A percentile compares a stretch with the other conserved stretches of the same genome.
Conservation (phyloP, 2,329 filamentous ascomycete genomes). For the Aspergillus candidus region DNA sequence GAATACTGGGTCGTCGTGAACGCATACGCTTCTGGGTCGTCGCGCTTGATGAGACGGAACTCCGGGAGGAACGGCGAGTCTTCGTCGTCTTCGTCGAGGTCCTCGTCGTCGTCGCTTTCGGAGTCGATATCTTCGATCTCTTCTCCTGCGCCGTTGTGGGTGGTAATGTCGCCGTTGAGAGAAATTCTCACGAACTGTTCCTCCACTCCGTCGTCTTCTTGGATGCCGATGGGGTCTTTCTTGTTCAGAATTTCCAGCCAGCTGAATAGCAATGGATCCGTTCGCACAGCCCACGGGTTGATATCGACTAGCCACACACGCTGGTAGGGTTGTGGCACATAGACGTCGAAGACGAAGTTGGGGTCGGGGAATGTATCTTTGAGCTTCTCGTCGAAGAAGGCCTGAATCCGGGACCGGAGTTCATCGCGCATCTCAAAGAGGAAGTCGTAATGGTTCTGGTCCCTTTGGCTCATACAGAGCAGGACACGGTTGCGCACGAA, state of each 20-base stretch:
- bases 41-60: constrained; percentile 71
- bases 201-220: constrained; percentile 25
- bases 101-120: constrained; percentile 32
- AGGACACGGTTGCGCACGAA: constrained; percentile 81
- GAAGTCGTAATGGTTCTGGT: constrained; percentile 86
- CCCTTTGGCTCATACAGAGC: constrained; percentile 79
- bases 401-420: constrained; percentile 61
- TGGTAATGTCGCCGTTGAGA: constrained; percentile 19
- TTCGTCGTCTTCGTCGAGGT: constrained; percentile 49
- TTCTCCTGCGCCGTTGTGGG: constrained; percentile 17
- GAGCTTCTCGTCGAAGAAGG: constrained; percentile 71
- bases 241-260: constrained; percentile 81
- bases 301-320: constrained; percentile 84
- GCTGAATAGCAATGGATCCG: constrained; percentile 80
- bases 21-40: constrained; percentile 83
- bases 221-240: constrained; percentile 41
- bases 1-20: constrained; percentile 85
- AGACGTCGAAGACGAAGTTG: constrained; percentile 86
- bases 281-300: constrained; percentile 87
- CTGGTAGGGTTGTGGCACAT: constrained; percentile 70
- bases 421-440: constrained; percentile 61
- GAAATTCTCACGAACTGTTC: constrained; percentile 34
- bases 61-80: constrained; percentile 59
- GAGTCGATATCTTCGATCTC: constrained; percentile 24
- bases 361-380: constrained; percentile 74